Evolutionary conservation across 2,329 filamentous ascomycete genomes (phyloP), one percentile per base, ranked within the genome.

Genomic region (Cladosporium sphaerospermum): DNA sequence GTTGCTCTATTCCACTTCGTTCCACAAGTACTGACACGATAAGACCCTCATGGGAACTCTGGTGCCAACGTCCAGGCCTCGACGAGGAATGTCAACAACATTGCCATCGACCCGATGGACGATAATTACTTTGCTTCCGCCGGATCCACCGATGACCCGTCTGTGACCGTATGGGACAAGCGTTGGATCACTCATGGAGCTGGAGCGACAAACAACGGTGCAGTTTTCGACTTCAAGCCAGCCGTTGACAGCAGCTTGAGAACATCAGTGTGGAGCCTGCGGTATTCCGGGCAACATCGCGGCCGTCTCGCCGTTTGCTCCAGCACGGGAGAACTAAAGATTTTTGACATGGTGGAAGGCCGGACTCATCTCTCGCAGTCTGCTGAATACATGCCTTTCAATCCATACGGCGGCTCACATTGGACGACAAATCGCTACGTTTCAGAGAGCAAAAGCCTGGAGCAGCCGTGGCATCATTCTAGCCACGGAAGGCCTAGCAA

Each of bases 111-210:
- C 71, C 88, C 87, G 56, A 75, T 83, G 18, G 86, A 95, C 61
- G 82, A 85, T 59, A 90, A 93, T 61, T 92, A 90, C 68, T 92
- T 93, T 71, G 84, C 88, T 1, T 91, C 88, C 1, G 89, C 87
- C 11, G 75, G 75, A 1, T 85, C 85, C 2, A 73, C 88, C 10
- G 86, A 88, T 54, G 84, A 88, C 46, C 85, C 88, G 0, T 82
- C 83, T 7, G 77, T 92, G 48, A 84, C 86, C 67, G 78, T 92
- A 32, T 92, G 88, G 88, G 88, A 92, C 64, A 81, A 85, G 23
- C 83, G 88, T 5, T 76, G 72, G 62, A 67, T 70, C 3, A 58
- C 45, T 56, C 56, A 60, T 13, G 55, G 83, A 51, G 78, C 80
- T 11, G 63, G 85, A 13, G 33, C 36, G 13, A 78, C 82, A 0